phyloP scores from a whole-genome alignment of 75 land plant genomes.

The Pinus albicaulis region DNA sequence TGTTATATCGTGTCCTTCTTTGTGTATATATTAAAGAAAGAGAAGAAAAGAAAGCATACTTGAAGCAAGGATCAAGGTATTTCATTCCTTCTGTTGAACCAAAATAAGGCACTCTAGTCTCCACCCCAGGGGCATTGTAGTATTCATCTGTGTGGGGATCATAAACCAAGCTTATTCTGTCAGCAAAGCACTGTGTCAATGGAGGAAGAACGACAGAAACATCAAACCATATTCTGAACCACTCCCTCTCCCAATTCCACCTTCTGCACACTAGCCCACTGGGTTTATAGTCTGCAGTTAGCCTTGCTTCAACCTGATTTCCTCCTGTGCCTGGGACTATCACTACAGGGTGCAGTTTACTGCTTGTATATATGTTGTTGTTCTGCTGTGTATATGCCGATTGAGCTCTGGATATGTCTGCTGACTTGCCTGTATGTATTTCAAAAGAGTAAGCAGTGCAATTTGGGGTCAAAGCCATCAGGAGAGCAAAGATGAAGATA shows the following conservation, averaged over 20 bases:
- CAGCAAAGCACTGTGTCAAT: conserved; percentile 76
- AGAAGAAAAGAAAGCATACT: conserved; percentile 29
- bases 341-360: conserved; percentile 54
- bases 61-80: conserved; percentile 76
- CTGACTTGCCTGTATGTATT: too few species aligned
- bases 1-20: neutral
- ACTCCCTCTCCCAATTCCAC: conserved; percentile 23
- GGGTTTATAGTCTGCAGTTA: conserved; percentile 64
- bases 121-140: conserved; percentile 73
- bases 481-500: too few species aligned
- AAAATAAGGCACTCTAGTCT: conserved; percentile 75
- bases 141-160: conserved; percentile 51
- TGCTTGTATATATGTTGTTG: too few species aligned
- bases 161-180: conserved; percentile 67
- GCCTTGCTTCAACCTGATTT: conserved; percentile 85
- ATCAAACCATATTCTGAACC: conserved; percentile 91
- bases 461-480: too few species aligned
- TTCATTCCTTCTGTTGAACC: conserved; percentile 73
- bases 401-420: too few species aligned
- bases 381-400: too few species aligned
- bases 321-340: conserved; percentile 92
- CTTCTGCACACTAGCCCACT: conserved; percentile 46
- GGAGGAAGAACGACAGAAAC: conserved; percentile 62
- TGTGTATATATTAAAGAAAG: neutral
- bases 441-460: too few species aligned